Percentiles rank a stretch among this genome's conserved stretches.
Conservation (phyloP, 768 basidiomycete species). For the Mycena alexandri region DNA sequence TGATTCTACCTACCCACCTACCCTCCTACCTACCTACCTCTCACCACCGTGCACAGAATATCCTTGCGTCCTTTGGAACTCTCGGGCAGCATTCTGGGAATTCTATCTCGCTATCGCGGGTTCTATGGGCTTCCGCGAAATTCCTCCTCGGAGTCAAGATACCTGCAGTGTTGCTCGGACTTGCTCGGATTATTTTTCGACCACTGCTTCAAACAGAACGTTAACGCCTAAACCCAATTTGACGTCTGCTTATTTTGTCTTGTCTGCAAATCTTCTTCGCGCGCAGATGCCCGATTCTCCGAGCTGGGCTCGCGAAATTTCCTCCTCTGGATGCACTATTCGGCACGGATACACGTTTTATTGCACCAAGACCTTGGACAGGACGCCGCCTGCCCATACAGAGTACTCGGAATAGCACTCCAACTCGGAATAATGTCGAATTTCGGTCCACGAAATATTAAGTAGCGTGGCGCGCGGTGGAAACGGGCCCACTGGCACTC, state of each 20-base stretch:
- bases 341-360: background rate
- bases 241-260: constrained; percentile 6
- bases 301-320: background rate
- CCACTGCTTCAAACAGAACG: background rate
- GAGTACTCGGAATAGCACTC: too few species aligned
- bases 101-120: background rate
- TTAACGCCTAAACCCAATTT: background rate
- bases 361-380: too few species aligned
- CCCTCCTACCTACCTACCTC: too few species aligned
- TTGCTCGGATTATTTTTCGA: too few species aligned
- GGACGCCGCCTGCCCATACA: too few species aligned
- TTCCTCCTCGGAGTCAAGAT: too few species aligned
- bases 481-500: background rate
- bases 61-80: too few species aligned
- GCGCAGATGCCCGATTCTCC: too few species aligned
- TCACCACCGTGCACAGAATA: background rate
- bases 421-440: constrained; percentile 3
- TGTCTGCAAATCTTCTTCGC: background rate
- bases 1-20: too few species aligned
- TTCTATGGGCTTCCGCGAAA: background rate
- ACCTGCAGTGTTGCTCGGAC: too few species aligned
- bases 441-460: background rate
- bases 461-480: background rate
- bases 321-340: background rate
- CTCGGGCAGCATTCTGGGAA: background rate